Conservation (phyloP, 805 yeast genomes). For the Starmerella apicola region DNA sequence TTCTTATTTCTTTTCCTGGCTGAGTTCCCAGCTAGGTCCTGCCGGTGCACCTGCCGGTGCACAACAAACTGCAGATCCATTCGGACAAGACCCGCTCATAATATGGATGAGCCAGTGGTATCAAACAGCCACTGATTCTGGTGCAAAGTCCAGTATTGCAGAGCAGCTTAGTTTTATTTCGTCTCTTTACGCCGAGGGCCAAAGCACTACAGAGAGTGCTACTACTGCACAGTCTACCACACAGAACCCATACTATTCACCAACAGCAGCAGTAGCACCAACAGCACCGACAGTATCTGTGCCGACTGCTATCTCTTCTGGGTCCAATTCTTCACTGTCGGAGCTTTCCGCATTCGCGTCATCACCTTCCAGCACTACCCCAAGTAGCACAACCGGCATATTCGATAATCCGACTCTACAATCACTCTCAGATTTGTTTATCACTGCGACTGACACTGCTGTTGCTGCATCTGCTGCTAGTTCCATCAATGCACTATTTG, state of each 20-base stretch:
- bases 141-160: too few species aligned
- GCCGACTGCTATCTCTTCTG: too few species aligned
- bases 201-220: neutral
- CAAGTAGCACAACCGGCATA: neutral
- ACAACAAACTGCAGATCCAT: too few species aligned
- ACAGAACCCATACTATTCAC: neutral
- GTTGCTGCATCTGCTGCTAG: slow-evolving; percentile 3
- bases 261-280: neutral
- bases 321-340: neutral
- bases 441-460: slow-evolving; percentile 11
- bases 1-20: too few species aligned
- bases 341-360: neutral
- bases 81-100: too few species aligned
- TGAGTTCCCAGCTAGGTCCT: too few species aligned
- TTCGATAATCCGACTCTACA: slow-evolving; percentile 3
- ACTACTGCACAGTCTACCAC: neutral
- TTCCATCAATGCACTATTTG: slow-evolving; percentile 3
- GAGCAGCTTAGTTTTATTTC: too few species aligned
- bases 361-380: neutral
- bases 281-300: neutral
- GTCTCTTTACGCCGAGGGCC: too few species aligned
- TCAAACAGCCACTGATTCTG: too few species aligned
- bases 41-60: too few species aligned
- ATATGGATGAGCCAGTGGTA: too few species aligned
- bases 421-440: slow-evolving; percentile 3